A percentile compares a stretch with the other conserved stretches of the same genome.
These are phyloP conservation scores for Nitzschia sp. DNA, from an alignment of 108 stramenopile genomes.

Conservation along the genomic window DNA sequence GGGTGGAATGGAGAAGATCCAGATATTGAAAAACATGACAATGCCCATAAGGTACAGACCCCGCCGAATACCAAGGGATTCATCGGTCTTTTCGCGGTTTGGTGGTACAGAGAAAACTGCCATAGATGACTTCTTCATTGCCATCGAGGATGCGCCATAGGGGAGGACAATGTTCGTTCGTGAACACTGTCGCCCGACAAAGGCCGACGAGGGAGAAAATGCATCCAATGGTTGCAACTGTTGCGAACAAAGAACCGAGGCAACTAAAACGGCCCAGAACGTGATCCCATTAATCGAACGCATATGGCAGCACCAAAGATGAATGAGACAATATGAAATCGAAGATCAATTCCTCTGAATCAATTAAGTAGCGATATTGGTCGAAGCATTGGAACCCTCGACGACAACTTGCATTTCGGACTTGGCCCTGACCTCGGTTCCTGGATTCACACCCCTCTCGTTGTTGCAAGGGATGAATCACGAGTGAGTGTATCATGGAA, in stretches of 20 bases:
- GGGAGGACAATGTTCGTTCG: neutral
- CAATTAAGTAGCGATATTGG: too few species aligned
- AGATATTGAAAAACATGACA: constrained; percentile 28
- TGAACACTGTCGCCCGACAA: neutral
- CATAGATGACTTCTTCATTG: neutral
- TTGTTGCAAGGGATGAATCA: too few species aligned
- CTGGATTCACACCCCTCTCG: too few species aligned
- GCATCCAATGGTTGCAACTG: neutral
- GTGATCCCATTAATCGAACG: too few species aligned
- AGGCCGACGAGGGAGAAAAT: neutral
- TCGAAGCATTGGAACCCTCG: too few species aligned
- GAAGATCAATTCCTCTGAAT: too few species aligned
- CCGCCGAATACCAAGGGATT: constrained; percentile 14
- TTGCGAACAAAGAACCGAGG: neutral
- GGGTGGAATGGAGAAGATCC: constrained; percentile 52
- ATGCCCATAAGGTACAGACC: constrained; percentile 32
- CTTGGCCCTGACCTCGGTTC: too few species aligned
- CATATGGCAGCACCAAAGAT: too few species aligned
- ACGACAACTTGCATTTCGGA: too few species aligned
- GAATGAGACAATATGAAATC: too few species aligned
- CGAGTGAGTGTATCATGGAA: too few species aligned
- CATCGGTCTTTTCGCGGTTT: neutral
- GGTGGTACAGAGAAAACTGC: neutral
- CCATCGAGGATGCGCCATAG: neutral
- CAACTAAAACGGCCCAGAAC: too few species aligned